Conservation (phyloP, 768 basidiomycete species). For the Russula abietina region DNA sequence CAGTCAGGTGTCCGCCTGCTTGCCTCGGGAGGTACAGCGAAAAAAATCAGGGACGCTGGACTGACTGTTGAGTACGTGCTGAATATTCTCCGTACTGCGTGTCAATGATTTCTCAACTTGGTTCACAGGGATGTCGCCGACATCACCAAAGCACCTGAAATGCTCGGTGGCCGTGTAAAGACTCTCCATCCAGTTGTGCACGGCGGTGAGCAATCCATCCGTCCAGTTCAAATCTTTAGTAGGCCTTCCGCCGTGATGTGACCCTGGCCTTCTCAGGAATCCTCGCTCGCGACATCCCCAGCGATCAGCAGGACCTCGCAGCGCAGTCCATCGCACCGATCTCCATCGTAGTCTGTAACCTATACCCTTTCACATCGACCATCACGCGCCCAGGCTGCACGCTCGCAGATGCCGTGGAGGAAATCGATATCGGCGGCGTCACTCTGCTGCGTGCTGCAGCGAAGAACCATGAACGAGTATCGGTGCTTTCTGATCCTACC, state of each 20-base stretch:
- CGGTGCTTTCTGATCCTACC: conserved; percentile 78
- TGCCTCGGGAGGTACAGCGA: conserved; percentile 96
- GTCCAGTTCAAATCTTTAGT: neutral
- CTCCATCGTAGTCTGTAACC: conserved; percentile 96
- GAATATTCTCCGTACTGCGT: neutral
- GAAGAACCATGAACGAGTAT: conserved; percentile 94
- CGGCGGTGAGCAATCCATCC: conserved; percentile 56
- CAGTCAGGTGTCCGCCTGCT: conserved; percentile 79
- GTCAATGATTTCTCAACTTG: neutral
- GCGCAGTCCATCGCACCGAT: conserved; percentile 86
- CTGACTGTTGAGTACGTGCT: conserved; percentile 77
- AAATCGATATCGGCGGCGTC: conserved; percentile 98
- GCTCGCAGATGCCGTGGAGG: conserved; percentile 88
- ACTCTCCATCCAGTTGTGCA: conserved; percentile 97
- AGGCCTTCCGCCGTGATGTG: neutral
- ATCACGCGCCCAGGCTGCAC: conserved; percentile 86
- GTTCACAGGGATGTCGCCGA: conserved; percentile 83
- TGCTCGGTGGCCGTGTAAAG: conserved; percentile 97
- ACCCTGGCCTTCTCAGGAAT: conserved; percentile 55
- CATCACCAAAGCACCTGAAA: conserved; percentile 96
- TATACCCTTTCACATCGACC: conserved; percentile 93
- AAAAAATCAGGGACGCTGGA: conserved; percentile 92
- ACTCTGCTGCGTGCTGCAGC: conserved; percentile 96
- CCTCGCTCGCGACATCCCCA: conserved; percentile 84
- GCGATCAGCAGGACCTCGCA: conserved; percentile 81